Evolutionary conservation across 2,329 filamentous ascomycete genomes (phyloP), one percentile per base, ranked within the genome.

Genomic region (Fusarium poae): DNA sequence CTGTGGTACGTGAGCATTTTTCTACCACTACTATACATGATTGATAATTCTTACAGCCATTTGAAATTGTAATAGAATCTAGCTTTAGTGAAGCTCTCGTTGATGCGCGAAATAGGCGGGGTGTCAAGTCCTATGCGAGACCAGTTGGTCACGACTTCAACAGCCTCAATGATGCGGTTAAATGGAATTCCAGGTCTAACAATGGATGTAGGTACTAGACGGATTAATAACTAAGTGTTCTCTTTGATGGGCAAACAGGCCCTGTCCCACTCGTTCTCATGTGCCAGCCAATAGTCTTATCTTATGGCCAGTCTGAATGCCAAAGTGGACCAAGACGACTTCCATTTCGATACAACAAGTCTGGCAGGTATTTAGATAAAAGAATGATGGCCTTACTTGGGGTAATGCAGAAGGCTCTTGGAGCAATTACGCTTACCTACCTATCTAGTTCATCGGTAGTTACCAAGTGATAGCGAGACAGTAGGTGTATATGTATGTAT

Each of bases 1-100:
- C 84, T 86, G 16, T 43, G 15, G 29, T 23, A 20, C 37, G 32
- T 57, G 23, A 68, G 65, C 18, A 29, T 35, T 37, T 40, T 34
- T 11, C 5, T 27, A 21, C 5, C 9, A 21, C 34, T 3, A 11
- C n/a, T 50, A n/a, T 46, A 15, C 59, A 51, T 69, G 15, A 21
- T 18, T 23, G 11, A 13, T 27, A 39, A 48, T 9, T 42, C 66
- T 73, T 60, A 74, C 72, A 53, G 72, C 69, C 72, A 74, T 74
- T 52, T 57, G 27, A 32, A 42, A 25, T 43, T 20, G 29, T 4
- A 21, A 29, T 16, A 7, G 16, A 20, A 29, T 55, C 20, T 13
- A 37, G 29, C 42, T 30, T 44, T n/a, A 30, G 16, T 23, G 25
- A 46, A 45, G 35, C 13, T 42, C 42, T 46, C 25, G 40, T 44